A percentile compares a stretch with the other conserved stretches of the same genome.
Conservation (phyloP, 495 filamentous ascomycete genomes). For the Emericellopsis terricola region DNA sequence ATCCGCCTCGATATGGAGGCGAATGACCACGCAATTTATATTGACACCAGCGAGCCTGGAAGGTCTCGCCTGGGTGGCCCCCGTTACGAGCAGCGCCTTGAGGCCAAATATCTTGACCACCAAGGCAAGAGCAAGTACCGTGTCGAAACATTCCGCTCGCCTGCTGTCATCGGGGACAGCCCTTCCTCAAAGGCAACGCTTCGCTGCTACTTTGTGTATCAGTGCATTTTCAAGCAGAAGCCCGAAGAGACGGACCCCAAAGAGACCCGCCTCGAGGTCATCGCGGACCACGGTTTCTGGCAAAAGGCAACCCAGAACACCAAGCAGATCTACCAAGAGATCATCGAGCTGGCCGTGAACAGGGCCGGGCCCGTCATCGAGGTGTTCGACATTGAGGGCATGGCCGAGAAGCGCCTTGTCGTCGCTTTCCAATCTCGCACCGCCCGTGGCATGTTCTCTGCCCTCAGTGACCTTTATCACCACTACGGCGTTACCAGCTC, state of each 20-base stretch:
- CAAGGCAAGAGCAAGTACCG: constrained; percentile 54
- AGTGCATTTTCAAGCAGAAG: constrained; percentile 64
- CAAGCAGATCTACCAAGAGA: constrained; percentile 81
- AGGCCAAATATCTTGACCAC: constrained; percentile 82
- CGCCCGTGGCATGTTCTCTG: constrained; percentile 86
- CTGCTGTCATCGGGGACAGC: constrained; percentile 39
- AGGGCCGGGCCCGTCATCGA: constrained; percentile 90
- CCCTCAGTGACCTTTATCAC: constrained; percentile 90
- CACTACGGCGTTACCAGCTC: constrained; percentile 96
- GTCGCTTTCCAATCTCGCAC: constrained; percentile 87
- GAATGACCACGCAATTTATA: constrained; percentile 90
- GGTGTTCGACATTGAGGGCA: constrained; percentile 86
- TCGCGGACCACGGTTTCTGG: constrained; percentile 85
- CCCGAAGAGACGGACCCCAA: constrained; percentile 42
- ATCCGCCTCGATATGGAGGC: constrained; percentile 92
- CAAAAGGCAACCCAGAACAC: constrained; percentile 94
- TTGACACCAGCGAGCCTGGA: constrained; percentile 88
- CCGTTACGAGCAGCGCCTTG: constrained; percentile 81
- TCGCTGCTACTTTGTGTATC: constrained; percentile 96
- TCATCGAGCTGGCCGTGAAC: constrained; percentile 67
- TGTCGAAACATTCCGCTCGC: constrained; percentile 92
- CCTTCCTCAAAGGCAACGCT: constrained; percentile 51
- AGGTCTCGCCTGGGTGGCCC: constrained; percentile 57
- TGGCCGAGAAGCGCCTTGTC: constrained; percentile 79
- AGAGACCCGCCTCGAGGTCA: constrained; percentile 79